Percentiles rank a stretch among this genome's conserved stretches.
Conservation (phyloP, 2,329 filamentous ascomycete species). For the Ascocoryne sarcoides region DNA sequence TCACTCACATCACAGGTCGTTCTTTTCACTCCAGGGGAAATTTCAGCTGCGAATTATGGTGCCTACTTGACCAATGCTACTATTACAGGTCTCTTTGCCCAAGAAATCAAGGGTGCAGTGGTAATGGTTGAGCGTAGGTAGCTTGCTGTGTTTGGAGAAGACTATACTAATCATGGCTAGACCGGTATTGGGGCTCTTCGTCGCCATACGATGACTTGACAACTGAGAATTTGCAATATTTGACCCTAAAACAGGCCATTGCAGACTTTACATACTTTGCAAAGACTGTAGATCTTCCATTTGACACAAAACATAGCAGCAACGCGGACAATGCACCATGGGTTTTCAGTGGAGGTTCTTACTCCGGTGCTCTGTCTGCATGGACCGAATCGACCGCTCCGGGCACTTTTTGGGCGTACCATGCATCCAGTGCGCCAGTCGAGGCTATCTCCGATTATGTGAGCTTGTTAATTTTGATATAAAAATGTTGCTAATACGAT, state of each 20-base stretch:
- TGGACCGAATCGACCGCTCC: constrained; percentile 45
- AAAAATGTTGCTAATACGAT: constrained; percentile 1
- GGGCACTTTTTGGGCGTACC: constrained; percentile 52
- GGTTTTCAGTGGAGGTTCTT: constrained; percentile 48
- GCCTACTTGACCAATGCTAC: constrained; percentile 42
- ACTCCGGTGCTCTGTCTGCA: constrained; percentile 45
- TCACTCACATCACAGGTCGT: no score
- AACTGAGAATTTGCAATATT: constrained; percentile 43
- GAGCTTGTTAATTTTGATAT: constrained; percentile 5
- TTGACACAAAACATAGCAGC: constrained; percentile 38
- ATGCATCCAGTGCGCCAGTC: constrained; percentile 46
- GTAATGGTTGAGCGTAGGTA: constrained; percentile 44
- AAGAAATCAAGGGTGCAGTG: constrained; percentile 44
- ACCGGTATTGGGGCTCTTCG: constrained; percentile 50
- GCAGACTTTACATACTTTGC: constrained; percentile 47
- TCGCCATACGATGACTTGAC: constrained; percentile 42
- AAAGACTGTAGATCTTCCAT: constrained; percentile 42
- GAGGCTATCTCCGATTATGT: constrained; percentile 45
- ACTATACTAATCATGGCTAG: constrained; percentile 22
- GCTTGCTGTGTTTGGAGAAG: neutral
- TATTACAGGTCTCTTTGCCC: constrained; percentile 41
- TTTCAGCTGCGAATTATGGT: constrained; percentile 36
- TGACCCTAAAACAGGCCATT: constrained; percentile 45
- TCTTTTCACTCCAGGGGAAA: constrained; percentile 45
- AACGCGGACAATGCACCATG: constrained; percentile 46